Evolutionary conservation across 306 rosid genomes (phyloP).

Genomic region (Arachis stenosperma): DNA sequence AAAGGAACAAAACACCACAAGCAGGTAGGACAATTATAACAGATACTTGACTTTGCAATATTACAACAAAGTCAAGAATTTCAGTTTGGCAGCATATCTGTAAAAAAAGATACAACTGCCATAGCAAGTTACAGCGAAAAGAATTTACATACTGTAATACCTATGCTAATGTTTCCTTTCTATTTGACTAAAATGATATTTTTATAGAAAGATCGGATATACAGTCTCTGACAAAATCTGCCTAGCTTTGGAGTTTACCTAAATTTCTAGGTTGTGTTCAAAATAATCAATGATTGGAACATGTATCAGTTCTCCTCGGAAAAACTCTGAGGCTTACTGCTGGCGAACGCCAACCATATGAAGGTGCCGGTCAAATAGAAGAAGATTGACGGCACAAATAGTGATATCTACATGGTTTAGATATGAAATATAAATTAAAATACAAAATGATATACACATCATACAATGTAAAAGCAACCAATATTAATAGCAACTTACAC

Average conservation of each 20-base stretch:
- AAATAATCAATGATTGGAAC: slow-evolving; percentile 31
- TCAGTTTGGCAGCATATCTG: slow-evolving; percentile 38
- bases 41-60: slow-evolving; percentile 41
- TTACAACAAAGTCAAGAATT: slow-evolving; percentile 19
- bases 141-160: background rate
- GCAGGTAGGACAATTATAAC: slow-evolving; percentile 30
- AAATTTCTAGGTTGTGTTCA: slow-evolving; percentile 38
- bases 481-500: slow-evolving; percentile 63
- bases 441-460: background rate
- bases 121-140: slow-evolving; percentile 8
- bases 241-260: slow-evolving; percentile 32
- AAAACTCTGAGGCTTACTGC: slow-evolving; percentile 92
- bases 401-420: slow-evolving; percentile 64
- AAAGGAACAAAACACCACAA: slow-evolving; percentile 17
- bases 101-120: slow-evolving; percentile 35
- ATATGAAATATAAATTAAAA: slow-evolving; percentile 33
- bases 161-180: slow-evolving; percentile 43
- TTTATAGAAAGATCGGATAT: slow-evolving; percentile 31
- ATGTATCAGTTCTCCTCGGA: slow-evolving; percentile 55
- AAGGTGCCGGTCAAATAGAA: slow-evolving; percentile 89
- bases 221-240: slow-evolving; percentile 35
- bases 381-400: slow-evolving; percentile 91
- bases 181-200: slow-evolving; percentile 31
- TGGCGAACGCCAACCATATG: slow-evolving; percentile 86
- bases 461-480: slow-evolving; percentile 1